phyloP scores from a whole-genome alignment of 148 eudicot species.

The Rheum nobile region DNA sequence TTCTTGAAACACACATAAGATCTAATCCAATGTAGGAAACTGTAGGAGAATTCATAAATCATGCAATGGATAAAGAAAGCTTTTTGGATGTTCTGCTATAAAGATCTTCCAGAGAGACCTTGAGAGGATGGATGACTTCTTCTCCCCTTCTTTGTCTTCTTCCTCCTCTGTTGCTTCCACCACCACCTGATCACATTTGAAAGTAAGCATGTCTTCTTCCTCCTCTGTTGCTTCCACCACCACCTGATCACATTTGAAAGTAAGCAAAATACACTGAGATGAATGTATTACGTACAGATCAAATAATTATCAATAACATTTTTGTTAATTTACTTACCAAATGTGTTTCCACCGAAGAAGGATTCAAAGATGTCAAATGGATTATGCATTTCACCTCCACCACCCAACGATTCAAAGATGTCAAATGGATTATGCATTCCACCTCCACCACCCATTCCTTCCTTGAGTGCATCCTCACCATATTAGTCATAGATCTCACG shows the following conservation, averaged over 20 bases:
- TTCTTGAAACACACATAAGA: too few relatives aligned
- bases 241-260: too few relatives aligned
- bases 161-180: constrained; percentile 54
- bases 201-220: too few relatives aligned
- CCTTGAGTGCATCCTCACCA: constrained; percentile 82
- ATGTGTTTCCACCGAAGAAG: constrained; percentile 61
- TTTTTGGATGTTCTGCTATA: constrained; percentile 52
- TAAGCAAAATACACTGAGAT: not conserved
- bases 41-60: too few relatives aligned
- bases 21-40: too few relatives aligned
- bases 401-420: constrained; percentile 59
- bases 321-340: constrained; percentile 20
- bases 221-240: too few relatives aligned
- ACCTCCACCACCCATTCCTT: constrained; percentile 83
- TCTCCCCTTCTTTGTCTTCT: constrained; percentile 71
- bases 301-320: not conserved
- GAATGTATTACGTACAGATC: not conserved
- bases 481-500: constrained; percentile 67
- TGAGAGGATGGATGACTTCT: constrained; percentile 65
- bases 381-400: constrained; percentile 60
- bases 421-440: constrained; percentile 66
- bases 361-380: constrained; percentile 62
- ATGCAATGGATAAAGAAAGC: constrained; percentile 63
- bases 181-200: constrained; percentile 18
- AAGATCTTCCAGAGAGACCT: constrained; percentile 67